phyloP scores from a whole-genome alignment of 495 filamentous ascomycete genomes.

The Penicillium soppii region DNA sequence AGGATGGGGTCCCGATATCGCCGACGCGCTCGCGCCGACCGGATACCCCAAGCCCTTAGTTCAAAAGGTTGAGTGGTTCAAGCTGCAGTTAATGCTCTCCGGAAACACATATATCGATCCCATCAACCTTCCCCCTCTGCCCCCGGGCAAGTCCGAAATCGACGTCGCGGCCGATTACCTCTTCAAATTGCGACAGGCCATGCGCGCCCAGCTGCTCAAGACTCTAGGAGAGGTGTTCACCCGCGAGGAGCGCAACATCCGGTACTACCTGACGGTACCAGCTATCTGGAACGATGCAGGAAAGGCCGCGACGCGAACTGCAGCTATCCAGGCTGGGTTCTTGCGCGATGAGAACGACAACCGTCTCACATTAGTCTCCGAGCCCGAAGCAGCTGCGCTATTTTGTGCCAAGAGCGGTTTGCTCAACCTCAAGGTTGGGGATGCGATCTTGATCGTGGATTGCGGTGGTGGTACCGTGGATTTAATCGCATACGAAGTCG shows the following conservation, averaged over 20 bases:
- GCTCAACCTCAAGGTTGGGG: slow-evolving; percentile 71
- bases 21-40: slow-evolving; percentile 74
- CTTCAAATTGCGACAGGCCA: slow-evolving; percentile 75
- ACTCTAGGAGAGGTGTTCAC: slow-evolving; percentile 75
- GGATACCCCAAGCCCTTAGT: slow-evolving; percentile 78
- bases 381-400: slow-evolving; percentile 75
- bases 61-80: slow-evolving; percentile 85
- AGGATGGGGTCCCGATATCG: slow-evolving; percentile 79
- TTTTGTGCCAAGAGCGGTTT: slow-evolving; percentile 79
- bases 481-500: slow-evolving; percentile 78
- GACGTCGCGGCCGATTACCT: slow-evolving; percentile 80
- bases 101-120: slow-evolving; percentile 82
- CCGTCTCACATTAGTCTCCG: slow-evolving; percentile 70
- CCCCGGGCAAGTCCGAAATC: slow-evolving; percentile 76
- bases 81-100: slow-evolving; percentile 77
- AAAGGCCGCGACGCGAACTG: slow-evolving; percentile 73
- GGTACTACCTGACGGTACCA: slow-evolving; percentile 74
- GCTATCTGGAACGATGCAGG: slow-evolving; percentile 83
- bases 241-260: slow-evolving; percentile 75
- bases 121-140: slow-evolving; percentile 75
- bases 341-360: slow-evolving; percentile 76
- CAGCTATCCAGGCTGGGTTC: slow-evolving; percentile 76
- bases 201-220: slow-evolving; percentile 74
- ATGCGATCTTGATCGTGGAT: slow-evolving; percentile 76
- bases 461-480: slow-evolving; percentile 80